Conservation (phyloP, 768 basidiomycete genomes). For the Psilocybe tampanensis region DNA sequence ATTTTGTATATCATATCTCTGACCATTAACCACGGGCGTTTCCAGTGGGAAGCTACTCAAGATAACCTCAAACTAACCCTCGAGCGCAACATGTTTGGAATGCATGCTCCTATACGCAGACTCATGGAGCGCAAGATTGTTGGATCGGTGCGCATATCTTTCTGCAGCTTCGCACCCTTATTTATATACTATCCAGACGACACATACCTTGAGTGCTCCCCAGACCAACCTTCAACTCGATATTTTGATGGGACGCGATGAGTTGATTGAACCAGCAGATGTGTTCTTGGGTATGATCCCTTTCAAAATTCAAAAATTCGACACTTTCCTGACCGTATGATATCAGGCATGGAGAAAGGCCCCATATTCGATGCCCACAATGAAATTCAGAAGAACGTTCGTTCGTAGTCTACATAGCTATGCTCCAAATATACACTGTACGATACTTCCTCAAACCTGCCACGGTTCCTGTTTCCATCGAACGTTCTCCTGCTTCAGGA, state of each 20-base stretch:
- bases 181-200: constrained; percentile 43
- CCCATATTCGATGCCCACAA: constrained; percentile 58
- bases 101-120: constrained; percentile 86
- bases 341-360: constrained; percentile 54
- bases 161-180: background rate
- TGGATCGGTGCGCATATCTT: constrained; percentile 51
- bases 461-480: constrained; percentile 25
- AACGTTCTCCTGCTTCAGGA: constrained; percentile 38
- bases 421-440: background rate
- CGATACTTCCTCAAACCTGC: constrained; percentile 11
- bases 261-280: constrained; percentile 75
- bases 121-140: constrained; percentile 96
- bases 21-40: background rate
- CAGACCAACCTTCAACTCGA: constrained; percentile 87
- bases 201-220: constrained; percentile 64
- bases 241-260: constrained; percentile 92
- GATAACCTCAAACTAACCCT: constrained; percentile 84
- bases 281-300: constrained; percentile 69
- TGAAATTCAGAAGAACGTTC: constrained; percentile 66
- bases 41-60: constrained; percentile 93
- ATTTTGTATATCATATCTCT: background rate
- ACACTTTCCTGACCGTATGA: constrained; percentile 10
- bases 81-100: constrained; percentile 81
- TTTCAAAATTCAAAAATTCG: background rate
- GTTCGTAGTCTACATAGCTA: constrained; percentile 35